Evolutionary conservation across 306 rosid species (phyloP), one percentile per base, ranked within the genome.

Genomic region (Quercus engelmannii): DNA sequence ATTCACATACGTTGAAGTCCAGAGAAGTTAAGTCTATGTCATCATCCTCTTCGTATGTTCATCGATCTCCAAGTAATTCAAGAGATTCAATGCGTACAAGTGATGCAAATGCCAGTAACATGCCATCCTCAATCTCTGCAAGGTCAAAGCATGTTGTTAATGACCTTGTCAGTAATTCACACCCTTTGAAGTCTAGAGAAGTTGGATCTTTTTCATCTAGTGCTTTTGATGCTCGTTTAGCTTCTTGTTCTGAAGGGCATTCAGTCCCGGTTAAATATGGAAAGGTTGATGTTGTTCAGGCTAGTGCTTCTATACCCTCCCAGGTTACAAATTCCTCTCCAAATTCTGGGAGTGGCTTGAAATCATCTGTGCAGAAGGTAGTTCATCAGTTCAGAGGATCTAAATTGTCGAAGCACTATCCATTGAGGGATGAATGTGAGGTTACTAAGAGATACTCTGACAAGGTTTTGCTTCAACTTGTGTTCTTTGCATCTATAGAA

Each of bases 311-410:
- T 77, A 63, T 76, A 73, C 78, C 92, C 74, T 85, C 90, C 63
- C 89, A 78, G 74, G 88, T 55, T 77, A 77, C 85, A 59, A 86
- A 71, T 86, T 74, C 69, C 76, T 78, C 88, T 75, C 83, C 74
- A 70, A 90, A 84, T 85, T 82, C 90, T n/a, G 89, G 79, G 85
- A 85, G 82, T 82, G 94, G 87, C 76, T 86, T 90, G 85, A 93
- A 75, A 88, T 79, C 92, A 52, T 90, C 99, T 63, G 92, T 93
- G 63, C 76, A 80, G 69, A 93, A 90, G 88, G 98, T 89, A 67
- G 97, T 93, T 26, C 90, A 91, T 85, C 98, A 93, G 85, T 81
- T 93, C 62, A 88, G 84, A 85, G 99, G 93, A 87, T 81, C 99
- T 57, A 93, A 88, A 81, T 43, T 81, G 76, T 87, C 91, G 43